These are phyloP conservation scores for Meyerozyma sp. DNA, from an alignment of 1,139 yeast genomes.

Conservation along the genomic window DNA sequence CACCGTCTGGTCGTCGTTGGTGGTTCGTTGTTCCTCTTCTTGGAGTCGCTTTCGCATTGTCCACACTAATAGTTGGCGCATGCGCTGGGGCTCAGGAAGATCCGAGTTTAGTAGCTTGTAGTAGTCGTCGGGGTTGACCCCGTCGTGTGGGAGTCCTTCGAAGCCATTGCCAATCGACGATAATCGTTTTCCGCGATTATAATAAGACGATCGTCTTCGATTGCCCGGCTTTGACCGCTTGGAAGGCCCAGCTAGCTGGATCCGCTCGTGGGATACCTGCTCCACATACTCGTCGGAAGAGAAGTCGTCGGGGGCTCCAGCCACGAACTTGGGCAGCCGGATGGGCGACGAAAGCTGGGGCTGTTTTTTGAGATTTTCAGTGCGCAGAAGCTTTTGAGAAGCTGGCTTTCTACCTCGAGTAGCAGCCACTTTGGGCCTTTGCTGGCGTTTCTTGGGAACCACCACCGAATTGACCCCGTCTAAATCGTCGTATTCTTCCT, in stretches of 20 bases:
- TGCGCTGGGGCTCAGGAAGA: slow-evolving; percentile 66
- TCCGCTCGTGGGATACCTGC: slow-evolving; percentile 26
- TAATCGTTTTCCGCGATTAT: slow-evolving; percentile 63
- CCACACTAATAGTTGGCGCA: slow-evolving; percentile 71
- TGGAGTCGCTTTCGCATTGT: slow-evolving; percentile 50
- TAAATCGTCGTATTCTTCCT: slow-evolving; percentile 13
- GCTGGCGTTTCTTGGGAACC: background rate
- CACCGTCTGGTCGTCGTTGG: slow-evolving; percentile 33
- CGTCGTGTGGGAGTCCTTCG: slow-evolving; percentile 62
- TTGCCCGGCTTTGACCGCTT: slow-evolving; percentile 21
- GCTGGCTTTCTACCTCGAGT: slow-evolving; percentile 14
- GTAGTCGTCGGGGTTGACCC: slow-evolving; percentile 51
- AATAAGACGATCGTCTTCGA: slow-evolving; percentile 45
- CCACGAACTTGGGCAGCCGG: slow-evolving; percentile 1
- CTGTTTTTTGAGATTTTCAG: slow-evolving; percentile 13
- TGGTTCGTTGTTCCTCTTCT: slow-evolving; percentile 23
- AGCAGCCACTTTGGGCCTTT: background rate
- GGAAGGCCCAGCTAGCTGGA: slow-evolving; percentile 29
- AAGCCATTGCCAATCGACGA: slow-evolving; percentile 76
- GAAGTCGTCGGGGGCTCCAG: slow-evolving; percentile 1
- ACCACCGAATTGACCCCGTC: background rate
- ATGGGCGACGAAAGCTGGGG: slow-evolving; percentile 6
- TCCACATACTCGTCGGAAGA: slow-evolving; percentile 24
- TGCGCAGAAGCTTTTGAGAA: slow-evolving; percentile 19
- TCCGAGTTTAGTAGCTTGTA: slow-evolving; percentile 58